phyloP scores from a whole-genome alignment of 306 rosid genomes.

The Rosa rugosa region DNA sequence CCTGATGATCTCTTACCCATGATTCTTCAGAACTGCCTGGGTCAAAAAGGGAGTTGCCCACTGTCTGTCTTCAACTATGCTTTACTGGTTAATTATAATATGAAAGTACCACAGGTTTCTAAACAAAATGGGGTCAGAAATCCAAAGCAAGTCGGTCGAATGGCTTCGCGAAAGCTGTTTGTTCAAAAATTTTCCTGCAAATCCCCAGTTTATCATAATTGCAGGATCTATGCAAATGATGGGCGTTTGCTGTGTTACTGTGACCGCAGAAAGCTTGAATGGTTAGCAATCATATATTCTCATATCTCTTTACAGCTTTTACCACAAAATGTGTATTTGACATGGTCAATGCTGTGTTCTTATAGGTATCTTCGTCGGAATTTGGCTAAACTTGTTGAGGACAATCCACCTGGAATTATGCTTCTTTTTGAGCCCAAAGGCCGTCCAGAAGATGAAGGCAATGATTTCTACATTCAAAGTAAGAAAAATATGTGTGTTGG shows the following conservation, averaged over 20 bases:
- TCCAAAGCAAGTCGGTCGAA: constrained; percentile 51
- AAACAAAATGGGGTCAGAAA: constrained; percentile 49
- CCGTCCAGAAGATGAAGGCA: constrained; percentile 97
- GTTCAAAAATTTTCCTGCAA: constrained; percentile 92
- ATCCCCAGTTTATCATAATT: constrained; percentile 95
- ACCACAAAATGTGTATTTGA: constrained; percentile 14
- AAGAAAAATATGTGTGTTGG: constrained; percentile 95
- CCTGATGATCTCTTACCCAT: constrained; percentile 48
- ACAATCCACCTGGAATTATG: constrained; percentile 83
- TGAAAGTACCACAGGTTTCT: constrained; percentile 44
- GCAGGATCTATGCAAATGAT: constrained; percentile 90
- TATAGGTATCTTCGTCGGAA: constrained; percentile 79
- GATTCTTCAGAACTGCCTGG: constrained; percentile 79
- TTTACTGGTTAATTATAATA: constrained; percentile 56
- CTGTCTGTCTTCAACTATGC: constrained; percentile 73
- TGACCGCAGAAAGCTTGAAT: constrained; percentile 87
- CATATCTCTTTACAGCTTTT: not conserved
- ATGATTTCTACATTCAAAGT: constrained; percentile 89
- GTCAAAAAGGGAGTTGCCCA: constrained; percentile 79
- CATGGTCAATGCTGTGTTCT: constrained; percentile 26
- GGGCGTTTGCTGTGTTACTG: constrained; percentile 95
- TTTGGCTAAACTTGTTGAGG: constrained; percentile 78
- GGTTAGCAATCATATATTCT: constrained; percentile 57
- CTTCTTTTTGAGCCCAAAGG: constrained; percentile 99
- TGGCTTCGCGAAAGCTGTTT: constrained; percentile 81